These are phyloP conservation scores for Clavispora asparagi DNA, from an alignment of 805 yeast species.

Conservation along the genomic window DNA sequence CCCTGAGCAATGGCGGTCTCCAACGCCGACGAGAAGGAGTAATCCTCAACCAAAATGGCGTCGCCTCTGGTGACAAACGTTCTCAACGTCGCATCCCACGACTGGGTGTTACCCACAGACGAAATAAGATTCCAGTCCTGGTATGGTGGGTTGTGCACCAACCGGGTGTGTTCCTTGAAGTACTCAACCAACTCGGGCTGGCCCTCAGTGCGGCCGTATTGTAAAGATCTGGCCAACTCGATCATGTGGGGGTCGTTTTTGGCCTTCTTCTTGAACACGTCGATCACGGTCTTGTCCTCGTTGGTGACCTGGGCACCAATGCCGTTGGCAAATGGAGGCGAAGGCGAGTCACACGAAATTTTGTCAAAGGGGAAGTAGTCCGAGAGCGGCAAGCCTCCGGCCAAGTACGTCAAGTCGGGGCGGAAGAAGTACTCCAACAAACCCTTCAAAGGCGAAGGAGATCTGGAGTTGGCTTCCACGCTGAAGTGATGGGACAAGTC, in stretches of 20 bases:
- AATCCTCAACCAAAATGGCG: constrained; percentile 75
- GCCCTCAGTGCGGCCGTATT: constrained; percentile 86
- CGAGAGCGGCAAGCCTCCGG: constrained; percentile 92
- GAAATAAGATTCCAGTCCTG: constrained; percentile 65
- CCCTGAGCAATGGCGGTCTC: constrained; percentile 78
- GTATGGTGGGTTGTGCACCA: constrained; percentile 42
- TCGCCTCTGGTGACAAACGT: constrained; percentile 77
- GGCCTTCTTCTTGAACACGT: constrained; percentile 32
- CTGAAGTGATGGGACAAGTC: constrained; percentile 75
- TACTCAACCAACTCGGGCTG: constrained; percentile 64
- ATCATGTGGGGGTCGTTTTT: constrained; percentile 40
- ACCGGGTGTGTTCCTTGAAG: constrained; percentile 68
- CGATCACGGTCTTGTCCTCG: constrained; percentile 36
- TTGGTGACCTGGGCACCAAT: constrained; percentile 58
- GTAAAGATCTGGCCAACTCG: constrained; percentile 80
- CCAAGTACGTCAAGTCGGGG: constrained; percentile 81
- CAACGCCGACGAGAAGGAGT: constrained; percentile 76
- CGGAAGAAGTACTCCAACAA: constrained; percentile 73
- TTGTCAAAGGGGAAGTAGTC: constrained; percentile 91
- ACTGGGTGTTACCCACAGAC: constrained; percentile 84
- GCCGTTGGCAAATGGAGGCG: constrained; percentile 76
- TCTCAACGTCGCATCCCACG: constrained; percentile 80
- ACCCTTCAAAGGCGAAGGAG: constrained; percentile 73
- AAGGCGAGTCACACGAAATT: constrained; percentile 63
- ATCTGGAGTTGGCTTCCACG: constrained; percentile 70